Conservation (phyloP, 352 stramenopile species). For the Phytophthora tentaculata region DNA sequence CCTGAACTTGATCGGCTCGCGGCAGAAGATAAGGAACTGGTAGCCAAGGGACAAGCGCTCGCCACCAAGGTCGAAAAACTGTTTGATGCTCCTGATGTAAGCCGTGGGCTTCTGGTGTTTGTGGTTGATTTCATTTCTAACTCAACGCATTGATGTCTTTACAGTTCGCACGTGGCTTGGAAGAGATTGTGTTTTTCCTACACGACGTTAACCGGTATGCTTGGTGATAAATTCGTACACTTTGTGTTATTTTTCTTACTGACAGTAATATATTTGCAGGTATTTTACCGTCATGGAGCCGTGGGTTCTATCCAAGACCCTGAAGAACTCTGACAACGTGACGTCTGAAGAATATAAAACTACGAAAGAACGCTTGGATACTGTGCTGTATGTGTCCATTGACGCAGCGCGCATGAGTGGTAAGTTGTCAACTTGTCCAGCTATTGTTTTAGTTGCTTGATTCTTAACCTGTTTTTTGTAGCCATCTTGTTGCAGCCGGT, state of each 20-base stretch:
- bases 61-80: conserved; percentile 46
- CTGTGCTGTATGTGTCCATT: conserved; percentile 75
- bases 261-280: conserved; percentile 23
- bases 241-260: neutral
- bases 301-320: conserved; percentile 76
- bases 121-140: neutral
- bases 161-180: conserved; percentile 72
- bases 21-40: conserved; percentile 57
- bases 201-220: conserved; percentile 80
- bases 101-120: conserved; percentile 4
- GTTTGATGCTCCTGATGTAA: conserved; percentile 80
- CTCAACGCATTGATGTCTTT: conserved; percentile 13
- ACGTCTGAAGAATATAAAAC: conserved; percentile 39
- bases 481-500: conserved; percentile 78
- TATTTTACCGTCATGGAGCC: conserved; percentile 84
- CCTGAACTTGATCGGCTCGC: conserved; percentile 41
- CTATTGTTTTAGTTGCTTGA: neutral
- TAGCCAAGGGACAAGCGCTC: conserved; percentile 60
- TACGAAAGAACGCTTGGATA: conserved; percentile 60
- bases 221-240: neutral
- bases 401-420: conserved; percentile 72
- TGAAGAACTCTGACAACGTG: conserved; percentile 42
- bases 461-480: conserved; percentile 28
- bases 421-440: conserved; percentile 33
- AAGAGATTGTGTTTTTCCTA: conserved; percentile 82